phyloP scores from a whole-genome alignment of 768 basidiomycete species.

The Collybia sordida region DNA sequence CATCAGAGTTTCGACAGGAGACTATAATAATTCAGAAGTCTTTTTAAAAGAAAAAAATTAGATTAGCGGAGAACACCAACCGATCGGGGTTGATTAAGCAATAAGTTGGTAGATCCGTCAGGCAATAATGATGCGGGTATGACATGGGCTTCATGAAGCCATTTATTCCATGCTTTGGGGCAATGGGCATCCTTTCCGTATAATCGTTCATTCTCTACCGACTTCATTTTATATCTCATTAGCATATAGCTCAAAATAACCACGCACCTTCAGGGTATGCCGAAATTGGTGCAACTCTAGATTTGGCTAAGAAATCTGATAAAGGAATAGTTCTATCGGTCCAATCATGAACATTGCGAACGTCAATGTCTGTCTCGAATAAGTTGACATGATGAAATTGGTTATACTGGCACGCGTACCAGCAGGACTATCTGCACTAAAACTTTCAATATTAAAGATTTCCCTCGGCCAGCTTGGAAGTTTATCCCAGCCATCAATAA shows the following conservation, averaged over 20 bases:
- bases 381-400: too few relatives aligned
- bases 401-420: slow-evolving; percentile 9
- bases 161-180: slow-evolving; percentile 62
- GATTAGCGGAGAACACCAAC: slow-evolving; percentile 34
- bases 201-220: slow-evolving; percentile 54
- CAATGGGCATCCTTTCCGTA: slow-evolving; percentile 82
- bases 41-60: neutral
- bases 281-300: slow-evolving; percentile 33
- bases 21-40: slow-evolving; percentile 31
- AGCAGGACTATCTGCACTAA: slow-evolving; percentile 33
- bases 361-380: slow-evolving; percentile 45
- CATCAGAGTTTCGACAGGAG: slow-evolving; percentile 76
- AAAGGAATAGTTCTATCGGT: slow-evolving; percentile 53
- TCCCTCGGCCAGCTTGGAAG: slow-evolving; percentile 52
- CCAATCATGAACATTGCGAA: slow-evolving; percentile 63
- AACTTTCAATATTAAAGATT: slow-evolving; percentile 57
- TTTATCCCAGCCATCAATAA: slow-evolving; percentile 62
- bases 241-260: neutral
- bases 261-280: slow-evolving; percentile 37
- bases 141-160: slow-evolving; percentile 46
- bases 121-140: slow-evolving; percentile 57
- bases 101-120: slow-evolving; percentile 53
- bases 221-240: slow-evolving; percentile 1
- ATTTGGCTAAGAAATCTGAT: slow-evolving; percentile 49
- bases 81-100: slow-evolving; percentile 51